These are phyloP conservation scores for Pseudopyricularia cyperi DNA, from an alignment of 2,329 filamentous ascomycete genomes.

Conservation along the genomic window DNA sequence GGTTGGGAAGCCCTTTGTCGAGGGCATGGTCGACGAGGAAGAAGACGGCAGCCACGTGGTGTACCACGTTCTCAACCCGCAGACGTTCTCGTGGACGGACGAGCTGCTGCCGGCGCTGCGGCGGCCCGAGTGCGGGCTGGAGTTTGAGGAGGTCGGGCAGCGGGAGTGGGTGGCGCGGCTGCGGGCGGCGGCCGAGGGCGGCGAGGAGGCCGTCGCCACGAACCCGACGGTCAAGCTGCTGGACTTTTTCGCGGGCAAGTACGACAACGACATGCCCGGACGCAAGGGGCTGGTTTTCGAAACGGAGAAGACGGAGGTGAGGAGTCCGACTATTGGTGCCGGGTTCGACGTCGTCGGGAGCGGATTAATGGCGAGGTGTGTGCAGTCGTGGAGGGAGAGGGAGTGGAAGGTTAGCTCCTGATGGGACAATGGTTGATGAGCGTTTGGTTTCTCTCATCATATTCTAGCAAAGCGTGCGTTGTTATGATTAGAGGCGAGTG, in stretches of 20 bases:
- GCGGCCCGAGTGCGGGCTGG: conserved; percentile 21
- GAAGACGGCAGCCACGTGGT: conserved; percentile 11
- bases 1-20: background rate
- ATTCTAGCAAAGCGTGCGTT: too few species aligned
- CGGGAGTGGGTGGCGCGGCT: conserved; percentile 30
- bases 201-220: conserved; percentile 8
- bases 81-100: conserved; percentile 31
- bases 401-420: conserved; percentile 6
- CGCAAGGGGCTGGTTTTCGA: conserved; percentile 23
- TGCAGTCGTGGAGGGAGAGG: conserved; percentile 18
- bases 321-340: conserved; percentile 17
- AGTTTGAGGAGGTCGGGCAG: conserved; percentile 28
- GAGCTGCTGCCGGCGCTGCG: conserved; percentile 35
- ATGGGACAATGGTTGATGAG: background rate
- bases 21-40: conserved; percentile 7
- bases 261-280: conserved; percentile 23
- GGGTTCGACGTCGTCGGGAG: conserved; percentile 23
- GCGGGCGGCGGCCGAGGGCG: conserved; percentile 17
- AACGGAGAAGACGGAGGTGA: conserved; percentile 18
- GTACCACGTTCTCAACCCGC: conserved; percentile 34
- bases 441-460: too few species aligned
- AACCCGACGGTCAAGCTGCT: conserved; percentile 40
- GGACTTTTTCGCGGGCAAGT: conserved; percentile 37
- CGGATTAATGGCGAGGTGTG: conserved; percentile 23
- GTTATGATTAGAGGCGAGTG: too few species aligned